Evolutionary conservation across 305 asterid genomes (phyloP), one percentile per base, ranked within the genome.

Genomic region (Fraxinus floribunda): DNA sequence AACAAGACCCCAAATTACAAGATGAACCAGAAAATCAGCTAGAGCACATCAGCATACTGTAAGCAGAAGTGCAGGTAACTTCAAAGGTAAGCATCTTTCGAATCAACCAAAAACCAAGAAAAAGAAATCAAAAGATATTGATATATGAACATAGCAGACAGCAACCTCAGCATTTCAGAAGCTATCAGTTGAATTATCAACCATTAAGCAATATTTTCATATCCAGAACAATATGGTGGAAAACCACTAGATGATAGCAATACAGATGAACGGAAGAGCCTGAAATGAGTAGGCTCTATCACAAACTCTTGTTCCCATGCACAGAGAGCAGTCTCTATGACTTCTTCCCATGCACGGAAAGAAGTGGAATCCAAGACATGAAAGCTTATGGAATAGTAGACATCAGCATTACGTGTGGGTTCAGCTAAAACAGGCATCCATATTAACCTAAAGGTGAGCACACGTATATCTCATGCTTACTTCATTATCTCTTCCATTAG

Each of bases 401-500:
- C 24, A 32, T 70, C 22, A 70, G 41, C 10, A 15, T 15, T 32
- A 32, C 3, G 41, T 24, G 73, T 13, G 39, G 39, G 22, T 30
- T 41, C 76, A 30, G 44, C 76, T 7, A 70, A 70, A 70, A 70
- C 11, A 13, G 24, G 76, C 44, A 70, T 70, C 16, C 41, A 30
- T 64, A 64, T 29, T 13, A 70, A 70, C 36, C 76, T 39, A 32
- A 26, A 52, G 72, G 11, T 29, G 20, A 35, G 32, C 26, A 52
- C 55, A 72, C 7, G 38, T 3, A 18, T 64, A 84, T 52, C 84
- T 46, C 62, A 78, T 32, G 85, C 95, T 88, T 89, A 96, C 99
- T 86, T 89, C 94, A 76, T 92, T 91, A 83, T 87, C 84, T 78
- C 78, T 90, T 85, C 97, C 97, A 86, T 88, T 90, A 44, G 89